Conservation (phyloP, 768 basidiomycete genomes). For the Pilatotrama ljubarskyi region DNA sequence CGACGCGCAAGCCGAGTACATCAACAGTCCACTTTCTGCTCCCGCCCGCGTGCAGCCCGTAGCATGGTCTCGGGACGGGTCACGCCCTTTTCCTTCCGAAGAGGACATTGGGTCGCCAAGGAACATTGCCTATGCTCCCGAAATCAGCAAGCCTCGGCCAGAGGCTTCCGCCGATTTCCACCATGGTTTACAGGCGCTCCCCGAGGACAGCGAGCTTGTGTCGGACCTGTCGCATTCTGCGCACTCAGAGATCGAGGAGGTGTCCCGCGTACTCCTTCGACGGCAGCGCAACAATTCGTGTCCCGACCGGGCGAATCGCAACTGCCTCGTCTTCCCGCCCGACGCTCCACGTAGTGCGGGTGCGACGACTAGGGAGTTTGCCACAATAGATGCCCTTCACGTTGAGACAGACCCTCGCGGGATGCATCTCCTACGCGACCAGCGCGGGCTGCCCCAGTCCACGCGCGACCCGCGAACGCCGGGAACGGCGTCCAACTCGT, state of each 20-base stretch:
- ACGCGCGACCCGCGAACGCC: slow-evolving; percentile 9
- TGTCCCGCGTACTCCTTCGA: slow-evolving; percentile 16
- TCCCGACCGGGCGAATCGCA: slow-evolving; percentile 28
- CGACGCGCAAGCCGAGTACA: slow-evolving; percentile 9
- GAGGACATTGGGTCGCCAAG: slow-evolving; percentile 2
- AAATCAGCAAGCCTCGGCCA: slow-evolving; percentile 13
- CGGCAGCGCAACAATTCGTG: slow-evolving; percentile 28
- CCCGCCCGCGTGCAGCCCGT: slow-evolving; percentile 12
- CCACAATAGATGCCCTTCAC: background rate
- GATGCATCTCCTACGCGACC: background rate
- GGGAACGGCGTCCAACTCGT: slow-evolving; percentile 16
- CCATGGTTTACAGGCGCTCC: slow-evolving; percentile 45
- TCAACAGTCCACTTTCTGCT: slow-evolving; percentile 8
- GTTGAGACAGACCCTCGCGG: slow-evolving; percentile 4
- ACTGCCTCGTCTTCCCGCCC: slow-evolving; percentile 26
- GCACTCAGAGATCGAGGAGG: slow-evolving; percentile 11
- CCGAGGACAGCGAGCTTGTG: slow-evolving; percentile 49
- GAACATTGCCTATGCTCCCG: slow-evolving; percentile 3
- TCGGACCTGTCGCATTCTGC: slow-evolving; percentile 8
- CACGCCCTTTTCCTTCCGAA: slow-evolving; percentile 4
- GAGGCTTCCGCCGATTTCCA: slow-evolving; percentile 16
- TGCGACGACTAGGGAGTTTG: slow-evolving; percentile 1
- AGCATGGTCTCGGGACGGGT: slow-evolving; percentile 3
- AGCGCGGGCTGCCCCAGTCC: background rate
- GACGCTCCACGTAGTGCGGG: slow-evolving; percentile 10